These are phyloP conservation scores for Desmodesmus armatus DNA, from an alignment of 139 green algal species.

Conservation along the genomic window DNA sequence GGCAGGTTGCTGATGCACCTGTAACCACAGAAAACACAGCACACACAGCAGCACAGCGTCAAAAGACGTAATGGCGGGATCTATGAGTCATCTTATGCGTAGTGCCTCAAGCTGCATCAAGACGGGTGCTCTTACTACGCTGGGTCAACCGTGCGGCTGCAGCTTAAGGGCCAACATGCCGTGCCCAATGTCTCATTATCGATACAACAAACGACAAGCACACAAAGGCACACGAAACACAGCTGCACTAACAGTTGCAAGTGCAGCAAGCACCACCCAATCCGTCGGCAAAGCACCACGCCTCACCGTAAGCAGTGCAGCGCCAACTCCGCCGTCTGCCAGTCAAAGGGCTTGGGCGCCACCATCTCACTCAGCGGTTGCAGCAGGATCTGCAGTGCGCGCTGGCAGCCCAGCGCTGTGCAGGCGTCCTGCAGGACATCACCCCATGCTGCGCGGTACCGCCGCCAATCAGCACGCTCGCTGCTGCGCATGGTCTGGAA, in stretches of 20 bases:
- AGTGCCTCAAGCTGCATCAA: too few species aligned
- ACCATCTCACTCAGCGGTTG: conserved; percentile 62
- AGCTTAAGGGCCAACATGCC: too few species aligned
- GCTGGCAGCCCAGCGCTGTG: conserved; percentile 63
- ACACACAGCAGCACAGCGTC: neutral
- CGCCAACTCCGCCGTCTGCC: conserved; percentile 77
- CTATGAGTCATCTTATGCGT: too few species aligned
- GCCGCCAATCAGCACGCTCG: conserved; percentile 26
- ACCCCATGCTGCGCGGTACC: conserved; percentile 60
- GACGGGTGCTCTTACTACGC: too few species aligned
- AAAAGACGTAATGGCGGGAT: neutral
- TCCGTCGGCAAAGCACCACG: too few species aligned
- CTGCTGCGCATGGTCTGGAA: conserved; percentile 8
- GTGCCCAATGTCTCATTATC: too few species aligned
- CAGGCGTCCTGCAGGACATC: conserved; percentile 72
- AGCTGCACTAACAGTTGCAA: too few species aligned
- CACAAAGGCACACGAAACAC: too few species aligned
- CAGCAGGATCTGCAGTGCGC: conserved; percentile 39
- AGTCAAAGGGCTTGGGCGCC: conserved; percentile 65
- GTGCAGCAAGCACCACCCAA: too few species aligned
- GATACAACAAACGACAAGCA: too few species aligned
- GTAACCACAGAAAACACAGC: neutral
- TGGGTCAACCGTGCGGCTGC: too few species aligned
- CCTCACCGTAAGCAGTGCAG: conserved; percentile 81
- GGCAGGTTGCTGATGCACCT: conserved; percentile 59